These are phyloP conservation scores for Fraxinus platypoda DNA, from an alignment of 305 asterid genomes.

Conservation along the genomic window DNA sequence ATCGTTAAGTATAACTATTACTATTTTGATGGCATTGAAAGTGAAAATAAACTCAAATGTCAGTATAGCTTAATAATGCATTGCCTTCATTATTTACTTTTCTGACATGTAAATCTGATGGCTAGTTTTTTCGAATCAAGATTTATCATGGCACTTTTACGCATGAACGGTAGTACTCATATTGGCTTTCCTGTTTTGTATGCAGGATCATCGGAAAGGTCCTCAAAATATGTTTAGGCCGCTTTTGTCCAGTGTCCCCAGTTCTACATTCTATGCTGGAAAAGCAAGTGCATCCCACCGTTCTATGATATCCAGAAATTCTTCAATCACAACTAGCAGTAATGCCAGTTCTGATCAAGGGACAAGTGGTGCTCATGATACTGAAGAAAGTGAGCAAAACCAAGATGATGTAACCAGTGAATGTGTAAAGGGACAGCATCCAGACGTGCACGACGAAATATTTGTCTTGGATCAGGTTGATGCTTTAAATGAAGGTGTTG, in stretches of 20 bases:
- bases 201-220: slow-evolving; percentile 79
- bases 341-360: slow-evolving; percentile 84
- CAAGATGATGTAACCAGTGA: slow-evolving; percentile 64
- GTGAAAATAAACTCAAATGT: neutral
- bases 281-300: slow-evolving; percentile 56
- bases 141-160: neutral
- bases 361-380: slow-evolving; percentile 60
- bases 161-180: slow-evolving; percentile 13
- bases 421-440: slow-evolving; percentile 39
- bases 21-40: neutral
- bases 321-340: slow-evolving; percentile 89
- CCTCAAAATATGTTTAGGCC: slow-evolving; percentile 98
- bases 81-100: neutral
- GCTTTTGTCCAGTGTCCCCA: slow-evolving; percentile 90
- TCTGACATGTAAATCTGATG: neutral
- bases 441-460: slow-evolving; percentile 52
- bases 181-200: neutral
- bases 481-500: slow-evolving; percentile 37
- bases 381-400: slow-evolving; percentile 66
- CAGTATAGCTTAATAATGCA: neutral
- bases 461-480: slow-evolving; percentile 68
- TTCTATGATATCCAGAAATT: slow-evolving; percentile 61
- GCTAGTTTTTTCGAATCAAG: slow-evolving; percentile 6
- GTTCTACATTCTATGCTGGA: slow-evolving; percentile 73
- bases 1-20: neutral